These are phyloP conservation scores for Lyophyllum atratum DNA, from an alignment of 768 basidiomycete species.

Conservation along the genomic window DNA sequence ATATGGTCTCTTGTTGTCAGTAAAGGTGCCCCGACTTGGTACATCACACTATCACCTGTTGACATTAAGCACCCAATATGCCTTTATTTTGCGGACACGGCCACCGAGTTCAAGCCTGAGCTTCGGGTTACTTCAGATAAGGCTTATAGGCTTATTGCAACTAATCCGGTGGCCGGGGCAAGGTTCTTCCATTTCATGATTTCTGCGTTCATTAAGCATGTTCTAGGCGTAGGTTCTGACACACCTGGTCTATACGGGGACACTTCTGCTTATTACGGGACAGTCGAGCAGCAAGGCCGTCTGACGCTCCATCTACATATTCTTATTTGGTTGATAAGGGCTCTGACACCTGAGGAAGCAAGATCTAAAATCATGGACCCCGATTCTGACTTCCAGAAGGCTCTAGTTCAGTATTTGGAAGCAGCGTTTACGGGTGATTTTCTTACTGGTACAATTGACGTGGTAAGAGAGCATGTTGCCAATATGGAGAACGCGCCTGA, in stretches of 20 bases:
- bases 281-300: slow-evolving; percentile 32
- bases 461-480: neutral
- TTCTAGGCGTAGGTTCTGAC: slow-evolving; percentile 10
- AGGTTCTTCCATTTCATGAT: slow-evolving; percentile 35
- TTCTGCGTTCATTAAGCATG: too few relatives aligned
- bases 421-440: neutral
- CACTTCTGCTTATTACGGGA: slow-evolving; percentile 25
- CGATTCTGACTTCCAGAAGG: slow-evolving; percentile 2
- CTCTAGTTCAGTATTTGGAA: slow-evolving; percentile 4
- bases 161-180: slow-evolving; percentile 29
- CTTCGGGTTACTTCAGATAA: neutral
- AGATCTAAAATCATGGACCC: too few relatives aligned
- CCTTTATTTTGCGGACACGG: slow-evolving; percentile 31
- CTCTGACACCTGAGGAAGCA: too few relatives aligned
- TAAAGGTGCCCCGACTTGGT: too few relatives aligned
- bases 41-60: too few relatives aligned
- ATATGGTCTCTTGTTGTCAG: too few relatives aligned
- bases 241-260: slow-evolving; percentile 27
- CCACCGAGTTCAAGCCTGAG: slow-evolving; percentile 19
- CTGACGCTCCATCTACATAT: too few relatives aligned
- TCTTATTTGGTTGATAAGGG: too few relatives aligned
- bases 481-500: too few relatives aligned
- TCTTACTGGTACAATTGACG: neutral
- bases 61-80: too few relatives aligned
- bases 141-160: slow-evolving; percentile 2